Conservation (phyloP, 1,284 basidiomycete species). For the Rhodotorula sp. region DNA sequence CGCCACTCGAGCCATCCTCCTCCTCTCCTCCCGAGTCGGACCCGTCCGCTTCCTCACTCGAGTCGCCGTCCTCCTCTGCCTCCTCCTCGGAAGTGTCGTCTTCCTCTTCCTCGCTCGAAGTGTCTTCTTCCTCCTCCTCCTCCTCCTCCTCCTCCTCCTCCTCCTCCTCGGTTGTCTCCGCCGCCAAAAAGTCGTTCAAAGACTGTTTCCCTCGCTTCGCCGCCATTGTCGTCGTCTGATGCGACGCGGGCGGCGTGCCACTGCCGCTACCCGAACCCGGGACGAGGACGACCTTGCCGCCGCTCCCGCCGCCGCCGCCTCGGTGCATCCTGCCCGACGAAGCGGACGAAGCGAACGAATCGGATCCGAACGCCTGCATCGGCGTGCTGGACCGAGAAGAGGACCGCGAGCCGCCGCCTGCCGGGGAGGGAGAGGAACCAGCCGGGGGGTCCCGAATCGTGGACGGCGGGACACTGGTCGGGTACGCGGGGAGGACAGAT, state of each 20-base stretch:
- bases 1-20: slow-evolving; percentile 33
- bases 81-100: slow-evolving; percentile 49
- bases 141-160: slow-evolving; percentile 24
- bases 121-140: slow-evolving; percentile 20
- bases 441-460: slow-evolving; percentile 26
- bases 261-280: slow-evolving; percentile 13
- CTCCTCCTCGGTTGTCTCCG: slow-evolving; percentile 49
- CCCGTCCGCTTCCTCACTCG: slow-evolving; percentile 50
- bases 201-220: slow-evolving; percentile 39
- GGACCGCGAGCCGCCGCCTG: neutral
- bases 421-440: neutral
- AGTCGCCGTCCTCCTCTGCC: slow-evolving; percentile 44
- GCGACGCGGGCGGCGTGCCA: too few relatives aligned
- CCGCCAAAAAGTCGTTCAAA: too few relatives aligned
- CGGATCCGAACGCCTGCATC: slow-evolving; percentile 34
- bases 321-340: neutral
- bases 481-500: slow-evolving; percentile 16
- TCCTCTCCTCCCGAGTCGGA: slow-evolving; percentile 14
- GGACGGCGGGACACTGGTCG: slow-evolving; percentile 25
- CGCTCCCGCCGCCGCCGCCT: neutral
- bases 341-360: slow-evolving; percentile 13
- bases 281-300: slow-evolving; percentile 31
- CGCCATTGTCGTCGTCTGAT: slow-evolving; percentile 14
- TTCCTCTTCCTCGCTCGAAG: slow-evolving; percentile 40
- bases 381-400: slow-evolving; percentile 2